Percentiles rank a stretch among this genome's conserved stretches.
Evolutionary conservation across 1,284 basidiomycete genomes (phyloP).

Genomic region (Veloboletus limbatus): DNA sequence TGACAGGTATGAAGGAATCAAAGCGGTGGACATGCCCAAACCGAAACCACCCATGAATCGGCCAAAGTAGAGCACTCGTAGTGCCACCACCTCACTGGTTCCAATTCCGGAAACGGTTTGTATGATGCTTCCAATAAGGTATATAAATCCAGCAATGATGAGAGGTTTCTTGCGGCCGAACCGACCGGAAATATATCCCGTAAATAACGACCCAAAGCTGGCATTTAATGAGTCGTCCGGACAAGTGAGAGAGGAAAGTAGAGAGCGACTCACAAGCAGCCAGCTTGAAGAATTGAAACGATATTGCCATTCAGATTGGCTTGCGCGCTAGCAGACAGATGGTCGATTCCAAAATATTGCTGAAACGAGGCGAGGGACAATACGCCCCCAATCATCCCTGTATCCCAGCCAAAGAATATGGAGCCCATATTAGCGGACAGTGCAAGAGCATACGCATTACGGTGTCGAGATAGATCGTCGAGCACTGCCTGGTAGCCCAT

Average conservation of each 20-base stretch:
- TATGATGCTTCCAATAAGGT: constrained; percentile 52
- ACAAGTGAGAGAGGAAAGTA: neutral
- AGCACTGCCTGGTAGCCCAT: constrained; percentile 31
- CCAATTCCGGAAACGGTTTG: constrained; percentile 48
- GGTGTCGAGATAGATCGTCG: constrained; percentile 32
- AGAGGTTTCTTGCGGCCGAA: constrained; percentile 50
- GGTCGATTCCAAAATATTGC: constrained; percentile 44
- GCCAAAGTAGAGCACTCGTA: constrained; percentile 48
- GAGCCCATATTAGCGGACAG: constrained; percentile 47
- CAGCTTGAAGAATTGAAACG: constrained; percentile 56
- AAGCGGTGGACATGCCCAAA: constrained; percentile 50
- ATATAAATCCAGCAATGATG: constrained; percentile 51
- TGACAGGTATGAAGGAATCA: constrained; percentile 57
- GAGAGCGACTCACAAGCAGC: constrained; percentile 50
- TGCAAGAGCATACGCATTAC: constrained; percentile 47
- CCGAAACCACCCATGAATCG: constrained; percentile 48
- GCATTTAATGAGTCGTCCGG: constrained; percentile 4
- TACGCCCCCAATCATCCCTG: constrained; percentile 50
- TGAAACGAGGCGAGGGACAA: constrained; percentile 46
- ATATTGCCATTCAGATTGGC: constrained; percentile 52
- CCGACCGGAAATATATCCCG: constrained; percentile 39
- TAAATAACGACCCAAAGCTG: constrained; percentile 47
- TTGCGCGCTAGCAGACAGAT: constrained; percentile 33
- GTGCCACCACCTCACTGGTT: constrained; percentile 36
- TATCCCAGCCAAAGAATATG: constrained; percentile 40